Base-by-base conservation (phyloP, 441 rosid species). In the Gossypium davidsonii region DNA sequence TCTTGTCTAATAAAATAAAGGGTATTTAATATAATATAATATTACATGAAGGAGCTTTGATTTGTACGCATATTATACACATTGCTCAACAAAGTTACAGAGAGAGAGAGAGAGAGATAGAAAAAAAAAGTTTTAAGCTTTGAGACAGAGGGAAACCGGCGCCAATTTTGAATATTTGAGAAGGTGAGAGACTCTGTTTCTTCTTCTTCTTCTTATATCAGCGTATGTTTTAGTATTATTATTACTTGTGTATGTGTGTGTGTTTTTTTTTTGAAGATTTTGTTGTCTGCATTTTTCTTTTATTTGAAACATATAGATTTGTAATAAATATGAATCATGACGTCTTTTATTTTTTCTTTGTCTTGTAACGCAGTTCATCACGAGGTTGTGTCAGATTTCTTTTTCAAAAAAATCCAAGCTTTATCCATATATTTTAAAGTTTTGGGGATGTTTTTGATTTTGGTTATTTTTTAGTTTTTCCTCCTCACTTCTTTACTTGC, bases 311-410 rank as follows among this genome's bases (percentile, higher is more conserved):
- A 11, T 56, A 59, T 25, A 2, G 34, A 5, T 65, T 44, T 12
- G 57, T 46, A 61, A 61, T 61, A 17, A 61, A 58, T 67, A 56
- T 46, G 28, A 71, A 69, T 74, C 74, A 69, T 67, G 87, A 84
- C 92, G 80, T 83, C 82, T 64, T 4, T 46, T 46, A 3, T 56
- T 56, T 56, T 20, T 21, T 80, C 51, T 87, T 84, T 90, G 90
- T 95, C 89, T 91, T 72, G 85, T 85, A 86, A 79, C 80, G 81
- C 84, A 84, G 81, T 81, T 85, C 83, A 81, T 90, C 94, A 92
- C 91, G 94, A 90, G 94, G 83, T 73, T 79, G 83, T 90, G 97
- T 89, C 96, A 92, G 96, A 81, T 76, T 61, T 86, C 53, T 69
- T 76, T 82, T 82, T 87, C 79, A 75, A 81, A 12, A 67, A 74